Percentiles rank a stretch among this genome's conserved stretches.
phyloP scores from a whole-genome alignment of 345 rosid species.

The Clausena lansium region DNA sequence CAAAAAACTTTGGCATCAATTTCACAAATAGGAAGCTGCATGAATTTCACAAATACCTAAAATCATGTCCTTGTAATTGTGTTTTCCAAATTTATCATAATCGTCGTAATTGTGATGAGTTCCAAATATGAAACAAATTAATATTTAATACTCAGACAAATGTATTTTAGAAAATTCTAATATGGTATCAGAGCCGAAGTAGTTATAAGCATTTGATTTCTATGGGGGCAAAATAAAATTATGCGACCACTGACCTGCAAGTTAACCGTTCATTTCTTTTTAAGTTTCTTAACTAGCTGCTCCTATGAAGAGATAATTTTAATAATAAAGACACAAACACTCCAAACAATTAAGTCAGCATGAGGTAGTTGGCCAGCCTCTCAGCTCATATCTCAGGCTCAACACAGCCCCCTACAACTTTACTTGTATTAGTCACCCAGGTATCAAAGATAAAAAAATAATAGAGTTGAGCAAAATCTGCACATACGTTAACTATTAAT shows the following conservation, averaged over 20 bases:
- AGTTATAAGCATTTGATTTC: neutral
- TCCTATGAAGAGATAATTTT: neutral
- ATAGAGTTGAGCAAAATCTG: too few species aligned
- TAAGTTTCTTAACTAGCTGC: neutral
- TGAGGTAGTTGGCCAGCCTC: neutral
- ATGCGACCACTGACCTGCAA: neutral
- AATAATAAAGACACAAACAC: neutral
- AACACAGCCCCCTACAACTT: neutral
- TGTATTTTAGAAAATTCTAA: too few species aligned
- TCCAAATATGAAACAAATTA: neutral
- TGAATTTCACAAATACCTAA: neutral
- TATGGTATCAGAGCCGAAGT: neutral
- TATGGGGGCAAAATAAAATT: neutral
- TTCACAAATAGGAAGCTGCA: neutral
- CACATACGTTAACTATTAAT: too few species aligned
- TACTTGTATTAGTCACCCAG: neutral
- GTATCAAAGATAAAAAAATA: too few species aligned
- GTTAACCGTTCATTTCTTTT: neutral
- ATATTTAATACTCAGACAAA: too few species aligned
- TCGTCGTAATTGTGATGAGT: neutral
- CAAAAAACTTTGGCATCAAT: slow-evolving; percentile 5
- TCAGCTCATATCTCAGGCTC: neutral
- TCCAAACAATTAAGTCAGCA: neutral
- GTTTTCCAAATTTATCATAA: neutral
- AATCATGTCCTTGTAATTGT: neutral